Percentiles rank a stretch among this genome's conserved stretches.
phyloP scores from a whole-genome alignment of 495 filamentous ascomycete species.

The Barbatosphaeria neglecta region DNA sequence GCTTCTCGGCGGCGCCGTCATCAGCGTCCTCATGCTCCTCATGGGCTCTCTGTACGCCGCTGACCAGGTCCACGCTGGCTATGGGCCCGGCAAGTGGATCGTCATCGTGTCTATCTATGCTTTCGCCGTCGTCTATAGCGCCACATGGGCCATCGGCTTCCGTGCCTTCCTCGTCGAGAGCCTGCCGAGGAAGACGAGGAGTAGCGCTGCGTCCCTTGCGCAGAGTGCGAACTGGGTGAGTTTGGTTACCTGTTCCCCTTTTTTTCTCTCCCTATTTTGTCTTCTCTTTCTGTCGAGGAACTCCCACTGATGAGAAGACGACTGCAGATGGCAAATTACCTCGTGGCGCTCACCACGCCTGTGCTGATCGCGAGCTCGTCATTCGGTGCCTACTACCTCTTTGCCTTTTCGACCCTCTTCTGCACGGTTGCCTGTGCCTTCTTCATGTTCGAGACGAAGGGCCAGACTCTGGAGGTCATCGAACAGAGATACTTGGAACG shows the following conservation, averaged over 20 bases:
- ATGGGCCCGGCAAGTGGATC: constrained; percentile 41
- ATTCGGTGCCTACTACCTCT: constrained; percentile 52
- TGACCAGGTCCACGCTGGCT: constrained; percentile 27
- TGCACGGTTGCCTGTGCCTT: constrained; percentile 40
- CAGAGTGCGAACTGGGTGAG: constrained; percentile 41
- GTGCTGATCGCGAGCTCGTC: constrained; percentile 44
- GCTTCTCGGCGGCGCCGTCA: constrained; percentile 42
- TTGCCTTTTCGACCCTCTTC: constrained; percentile 34
- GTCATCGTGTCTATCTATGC: constrained; percentile 42
- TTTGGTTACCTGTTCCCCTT: too few relatives aligned
- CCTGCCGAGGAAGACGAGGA: constrained; percentile 41
- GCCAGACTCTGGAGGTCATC: constrained; percentile 38
- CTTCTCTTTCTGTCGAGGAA: too few relatives aligned
- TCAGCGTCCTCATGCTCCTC: constrained; percentile 19
- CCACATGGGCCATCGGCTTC: constrained; percentile 42
- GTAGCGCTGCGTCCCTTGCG: constrained; percentile 37
- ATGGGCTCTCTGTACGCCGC: constrained; percentile 37
- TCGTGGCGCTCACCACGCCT: constrained; percentile 54
- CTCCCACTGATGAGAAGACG: too few relatives aligned
- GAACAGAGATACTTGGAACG: background rate
- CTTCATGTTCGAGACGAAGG: constrained; percentile 53
- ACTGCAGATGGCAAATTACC: constrained; percentile 37
- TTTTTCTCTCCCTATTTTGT: background rate
- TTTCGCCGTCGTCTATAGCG: constrained; percentile 22
- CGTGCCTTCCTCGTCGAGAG: constrained; percentile 46